Percentiles rank a stretch among this genome's conserved stretches.
Conservation (phyloP, 345 rosid species). For the Laguncularia racemosa region DNA sequence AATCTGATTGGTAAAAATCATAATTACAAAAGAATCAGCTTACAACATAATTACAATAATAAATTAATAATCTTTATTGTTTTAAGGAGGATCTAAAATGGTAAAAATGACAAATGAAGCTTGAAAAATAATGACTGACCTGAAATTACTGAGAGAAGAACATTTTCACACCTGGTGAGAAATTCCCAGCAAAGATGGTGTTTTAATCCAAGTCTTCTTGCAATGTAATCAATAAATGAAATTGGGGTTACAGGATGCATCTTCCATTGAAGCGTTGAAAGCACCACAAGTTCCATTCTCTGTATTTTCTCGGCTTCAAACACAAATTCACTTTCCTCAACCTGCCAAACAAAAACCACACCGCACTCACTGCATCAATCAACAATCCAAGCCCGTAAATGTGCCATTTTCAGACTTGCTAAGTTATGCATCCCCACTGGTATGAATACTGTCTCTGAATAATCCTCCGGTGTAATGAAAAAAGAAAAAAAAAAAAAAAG, state of each 20-base stretch:
- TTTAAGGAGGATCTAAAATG: too few species aligned
- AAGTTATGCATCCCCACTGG: too few species aligned
- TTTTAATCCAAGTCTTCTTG: conserved; percentile 48
- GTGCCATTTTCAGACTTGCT: too few species aligned
- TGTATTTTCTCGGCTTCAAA: conserved; percentile 34
- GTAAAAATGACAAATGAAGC: accelerated
- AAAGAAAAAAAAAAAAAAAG: too few species aligned
- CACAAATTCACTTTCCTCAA: conserved; percentile 38
- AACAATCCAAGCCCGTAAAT: neutral
- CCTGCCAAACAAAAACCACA: conserved; percentile 18
- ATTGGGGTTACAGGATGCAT: conserved; percentile 73
- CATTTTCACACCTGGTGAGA: conserved; percentile 38
- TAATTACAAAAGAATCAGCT: neutral
- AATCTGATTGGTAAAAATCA: conserved; percentile 25
- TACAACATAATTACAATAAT: too few species aligned
- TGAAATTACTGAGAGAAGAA: conserved; percentile 37
- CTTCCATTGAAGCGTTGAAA: conserved; percentile 65
- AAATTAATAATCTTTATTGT: too few species aligned
- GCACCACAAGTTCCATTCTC: conserved; percentile 70
- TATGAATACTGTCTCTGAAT: too few species aligned
- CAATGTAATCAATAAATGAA: conserved; percentile 51
- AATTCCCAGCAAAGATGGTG: conserved; percentile 43
- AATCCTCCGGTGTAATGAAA: too few species aligned
- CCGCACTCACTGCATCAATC: too few species aligned
- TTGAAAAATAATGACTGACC: conserved; percentile 20